Base-by-base conservation (phyloP, 1,139 yeast genomes). In the Kazachstania sp. region DNA sequence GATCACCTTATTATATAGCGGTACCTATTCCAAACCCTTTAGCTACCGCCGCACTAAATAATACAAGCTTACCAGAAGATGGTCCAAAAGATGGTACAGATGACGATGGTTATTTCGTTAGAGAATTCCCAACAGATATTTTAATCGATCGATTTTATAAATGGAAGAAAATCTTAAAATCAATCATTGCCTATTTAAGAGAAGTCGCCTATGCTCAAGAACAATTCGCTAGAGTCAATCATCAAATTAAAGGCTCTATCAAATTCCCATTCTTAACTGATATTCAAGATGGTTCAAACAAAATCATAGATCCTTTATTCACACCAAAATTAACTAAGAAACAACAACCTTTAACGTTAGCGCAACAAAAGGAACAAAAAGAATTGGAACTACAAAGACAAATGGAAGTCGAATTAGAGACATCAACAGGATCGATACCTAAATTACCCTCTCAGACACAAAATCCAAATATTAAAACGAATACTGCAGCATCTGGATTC, bases 141-240 rank as follows among this genome's bases (percentile, higher is more conserved):
- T 49, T 71, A 9, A 65, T 66, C 46, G 75, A 71, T 48, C 71
- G 84, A 58, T 83, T 84, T 64, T 79, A 80, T 51, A 74, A 77
- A 49, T 84, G 90, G 87, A 79, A 83, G 58, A 78, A 77, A 63
- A 75, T 83, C 51, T 71, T 84, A 52, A 80, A 79, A 56, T 79
- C 84, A 16, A 61, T 83, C 50, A 70, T 79, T 32, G 71, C 72
- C 51, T 84, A 84, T 61, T 73, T 80, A 54, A 78, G 77, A 53
- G 86, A 83, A 54, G 71, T 81, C 39, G 69, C 81, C 4, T 69
- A 79, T 48, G 81, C 84, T 29, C 83, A 81, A 58, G 85, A 81
- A 61, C 84, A 82, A 55, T 81, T 79, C 54, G 79, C 83, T 43
- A 75, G 79, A 56, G 74, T 83, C 49, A 80, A 81, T 58, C 71